Evolutionary conservation across 148 eudicot species (phyloP), one percentile per base, ranked within the genome.

Genomic region (Rhododendron simsii): DNA sequence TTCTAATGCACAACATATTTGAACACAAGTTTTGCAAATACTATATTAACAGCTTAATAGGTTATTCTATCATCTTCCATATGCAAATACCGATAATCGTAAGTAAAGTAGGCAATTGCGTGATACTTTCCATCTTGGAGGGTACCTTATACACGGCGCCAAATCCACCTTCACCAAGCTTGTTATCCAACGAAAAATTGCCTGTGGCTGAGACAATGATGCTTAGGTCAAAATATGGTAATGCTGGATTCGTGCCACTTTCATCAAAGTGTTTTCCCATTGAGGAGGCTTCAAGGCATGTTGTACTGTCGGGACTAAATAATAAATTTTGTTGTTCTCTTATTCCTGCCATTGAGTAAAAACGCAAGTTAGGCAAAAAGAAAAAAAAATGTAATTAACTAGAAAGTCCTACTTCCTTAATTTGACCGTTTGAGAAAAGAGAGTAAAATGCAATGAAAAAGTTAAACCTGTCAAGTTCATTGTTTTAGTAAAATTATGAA

Each of bases 121-220:
- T 44, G 81, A 11, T 7, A 0, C 6, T 45, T 78, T 78, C 48
- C 57, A 78, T 18, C 80, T 77, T 7, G 14, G 8, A 77, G 6
- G 26, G 5, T 88, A 86, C 90, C 88, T 82, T 88, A 55, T 85
- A 88, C 78, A 88, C 90, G n/a, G 37, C 10, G 67, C 87, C 89
- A 78, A 88, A 88, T 16, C 90, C 90, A 79, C 90, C 90, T 81
- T 55, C 73, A 10, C 90, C 90, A 16, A 88, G 78, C 84, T 86
- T 83, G 33, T 74, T 88, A 4, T 78, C 47, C 50, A 5, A 18
- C 20, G 39, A 50, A 47, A 89, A 89, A 61, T 84, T 84, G 23
- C 50, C 16, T 4, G 88, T 89, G 7, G 90, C 90, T 21, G 79
- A 75, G 14, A 28, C 86, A 23, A 90, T 63, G 33, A 30, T 48